phyloP scores from a whole-genome alignment of 2,329 filamentous ascomycete genomes.

The Trichophyton schoenleinii region DNA sequence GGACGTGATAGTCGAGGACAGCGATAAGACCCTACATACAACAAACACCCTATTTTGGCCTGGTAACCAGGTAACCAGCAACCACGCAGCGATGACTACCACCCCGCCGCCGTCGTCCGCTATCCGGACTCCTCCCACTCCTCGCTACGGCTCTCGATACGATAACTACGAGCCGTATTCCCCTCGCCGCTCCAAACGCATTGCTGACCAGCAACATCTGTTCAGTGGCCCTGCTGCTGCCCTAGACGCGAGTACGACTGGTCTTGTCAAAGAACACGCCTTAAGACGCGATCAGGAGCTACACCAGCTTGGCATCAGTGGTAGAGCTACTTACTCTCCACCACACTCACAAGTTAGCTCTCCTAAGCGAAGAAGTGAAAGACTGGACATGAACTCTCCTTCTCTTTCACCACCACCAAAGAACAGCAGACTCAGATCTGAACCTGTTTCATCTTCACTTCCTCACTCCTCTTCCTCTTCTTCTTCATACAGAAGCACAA shows the following conservation, averaged over 20 bases:
- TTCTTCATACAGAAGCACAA: constrained; percentile 9
- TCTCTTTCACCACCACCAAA: constrained; percentile 7
- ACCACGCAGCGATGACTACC: constrained; percentile 20
- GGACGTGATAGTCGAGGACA: background rate
- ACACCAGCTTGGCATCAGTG: constrained; percentile 15
- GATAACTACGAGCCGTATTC: constrained; percentile 31
- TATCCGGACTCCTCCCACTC: constrained; percentile 32
- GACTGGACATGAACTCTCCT: constrained; percentile 3
- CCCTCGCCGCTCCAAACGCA: constrained; percentile 29
- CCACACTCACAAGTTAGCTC: constrained; percentile 19
- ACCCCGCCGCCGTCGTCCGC: constrained; percentile 28
- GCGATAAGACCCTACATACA: background rate
- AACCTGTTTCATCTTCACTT: constrained; percentile 16
- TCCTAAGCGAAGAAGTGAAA: constrained; percentile 19
- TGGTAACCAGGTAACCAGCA: background rate
- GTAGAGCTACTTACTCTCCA: constrained; percentile 18
- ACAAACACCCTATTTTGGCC: background rate
- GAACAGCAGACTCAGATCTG: constrained; percentile 10
- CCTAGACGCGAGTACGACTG: constrained; percentile 15
- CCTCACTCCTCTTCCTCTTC: constrained; percentile 7
- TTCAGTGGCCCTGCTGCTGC: constrained; percentile 9
- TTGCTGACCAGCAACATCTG: constrained; percentile 23
- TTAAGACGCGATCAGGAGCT: constrained; percentile 13
- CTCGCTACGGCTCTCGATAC: constrained; percentile 35
- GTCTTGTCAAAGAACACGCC: constrained; percentile 1